These are phyloP conservation scores for Fragilaria radians DNA, from an alignment of 108 stramenopile species.

Conservation along the genomic window DNA sequence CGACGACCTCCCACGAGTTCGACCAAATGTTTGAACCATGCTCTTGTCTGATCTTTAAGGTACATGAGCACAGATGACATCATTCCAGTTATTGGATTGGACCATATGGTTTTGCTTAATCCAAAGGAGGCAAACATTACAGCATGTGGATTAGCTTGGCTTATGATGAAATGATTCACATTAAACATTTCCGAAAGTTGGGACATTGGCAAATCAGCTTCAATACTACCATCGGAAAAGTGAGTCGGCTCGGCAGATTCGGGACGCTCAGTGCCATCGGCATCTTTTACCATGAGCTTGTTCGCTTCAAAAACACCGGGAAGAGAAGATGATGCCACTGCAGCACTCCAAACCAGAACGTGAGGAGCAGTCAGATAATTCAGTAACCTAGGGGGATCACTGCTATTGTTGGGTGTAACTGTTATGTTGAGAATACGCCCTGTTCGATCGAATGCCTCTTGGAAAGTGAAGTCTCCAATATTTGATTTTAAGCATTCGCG, in stretches of 20 bases:
- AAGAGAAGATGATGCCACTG: constrained; percentile 90
- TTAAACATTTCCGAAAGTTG: constrained; percentile 99
- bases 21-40: constrained; percentile 76
- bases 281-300: constrained; percentile 91
- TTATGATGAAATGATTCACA: constrained; percentile 97
- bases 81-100: constrained; percentile 66
- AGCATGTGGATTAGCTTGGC: constrained; percentile 93
- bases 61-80: constrained; percentile 77
- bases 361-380: constrained; percentile 99
- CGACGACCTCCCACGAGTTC: constrained; percentile 74
- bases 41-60: constrained; percentile 76
- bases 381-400: constrained; percentile 86
- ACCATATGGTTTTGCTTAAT: constrained; percentile 66
- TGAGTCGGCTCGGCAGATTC: constrained; percentile 48
- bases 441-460: constrained; percentile 97
- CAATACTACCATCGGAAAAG: constrained; percentile 86
- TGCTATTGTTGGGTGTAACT: constrained; percentile 89
- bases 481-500: constrained; percentile 66
- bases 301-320: constrained; percentile 97
- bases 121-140: constrained; percentile 85
- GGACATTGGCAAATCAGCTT: constrained; percentile 96
- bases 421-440: constrained; percentile 97
- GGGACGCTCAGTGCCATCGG: constrained; percentile 86
- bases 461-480: constrained; percentile 94
- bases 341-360: constrained; percentile 95